Evolutionary conservation across 2,329 filamentous ascomycete species (phyloP).

Genomic region (Venturiaceae sp.): DNA sequence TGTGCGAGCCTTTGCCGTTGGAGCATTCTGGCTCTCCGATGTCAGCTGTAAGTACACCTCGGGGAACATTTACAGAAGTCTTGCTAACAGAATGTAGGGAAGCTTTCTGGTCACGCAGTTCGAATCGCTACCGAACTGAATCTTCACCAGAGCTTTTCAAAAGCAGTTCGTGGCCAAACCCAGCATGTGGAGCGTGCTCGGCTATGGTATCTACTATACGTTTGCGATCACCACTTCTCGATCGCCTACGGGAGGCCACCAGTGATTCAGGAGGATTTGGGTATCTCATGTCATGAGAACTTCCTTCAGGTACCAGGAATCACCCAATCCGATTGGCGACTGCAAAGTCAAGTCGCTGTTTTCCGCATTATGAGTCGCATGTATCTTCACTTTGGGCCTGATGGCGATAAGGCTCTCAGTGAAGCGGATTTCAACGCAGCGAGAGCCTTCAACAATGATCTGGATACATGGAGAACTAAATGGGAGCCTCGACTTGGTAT

Average conservation of each 20-base stretch:
- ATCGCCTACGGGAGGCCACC: slow-evolving; percentile 27
- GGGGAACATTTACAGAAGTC: neutral
- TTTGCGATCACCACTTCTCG: slow-evolving; percentile 30
- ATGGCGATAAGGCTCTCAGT: slow-evolving; percentile 7
- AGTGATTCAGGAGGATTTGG: slow-evolving; percentile 23
- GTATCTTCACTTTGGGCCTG: slow-evolving; percentile 9
- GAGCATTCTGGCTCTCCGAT: slow-evolving; percentile 27
- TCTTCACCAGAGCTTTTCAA: slow-evolving; percentile 26
- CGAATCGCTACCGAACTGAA: slow-evolving; percentile 29
- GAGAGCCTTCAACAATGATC: slow-evolving; percentile 5
- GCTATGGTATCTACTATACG: slow-evolving; percentile 29
- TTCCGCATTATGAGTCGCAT: slow-evolving; percentile 10
- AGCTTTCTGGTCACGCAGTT: slow-evolving; percentile 16
- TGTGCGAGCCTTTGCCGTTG: slow-evolving; percentile 24
- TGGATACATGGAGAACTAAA: slow-evolving; percentile 10
- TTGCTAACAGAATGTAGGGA: neutral
- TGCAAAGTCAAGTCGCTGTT: slow-evolving; percentile 12
- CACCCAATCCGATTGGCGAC: slow-evolving; percentile 16
- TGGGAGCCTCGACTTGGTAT: slow-evolving; percentile 10
- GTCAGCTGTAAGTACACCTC: slow-evolving; percentile 15
- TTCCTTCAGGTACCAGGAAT: slow-evolving; percentile 23
- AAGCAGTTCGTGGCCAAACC: slow-evolving; percentile 21
- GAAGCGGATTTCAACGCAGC: slow-evolving; percentile 6
- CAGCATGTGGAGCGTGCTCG: slow-evolving; percentile 23
- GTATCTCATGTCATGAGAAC: slow-evolving; percentile 18